Evolutionary conservation across 495 filamentous ascomycete genomes (phyloP).

Genomic region (Trichoderma parareesei): DNA sequence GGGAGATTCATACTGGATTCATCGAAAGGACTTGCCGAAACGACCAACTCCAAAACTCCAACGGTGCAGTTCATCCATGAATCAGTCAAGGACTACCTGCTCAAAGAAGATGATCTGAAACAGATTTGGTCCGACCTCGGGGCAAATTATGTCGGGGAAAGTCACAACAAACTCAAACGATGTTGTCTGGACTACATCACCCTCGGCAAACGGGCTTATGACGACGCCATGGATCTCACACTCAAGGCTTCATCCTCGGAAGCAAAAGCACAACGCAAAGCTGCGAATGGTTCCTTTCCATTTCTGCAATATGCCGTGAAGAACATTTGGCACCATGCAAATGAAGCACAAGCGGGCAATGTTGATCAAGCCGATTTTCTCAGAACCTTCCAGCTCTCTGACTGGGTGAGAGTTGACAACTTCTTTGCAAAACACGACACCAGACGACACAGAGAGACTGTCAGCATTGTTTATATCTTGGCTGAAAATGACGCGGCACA

Average conservation of each 20-base stretch:
- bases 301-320: background rate
- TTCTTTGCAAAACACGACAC: background rate
- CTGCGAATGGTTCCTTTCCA: background rate
- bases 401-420: background rate
- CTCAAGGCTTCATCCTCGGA: background rate
- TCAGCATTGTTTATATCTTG: background rate
- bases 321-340: background rate
- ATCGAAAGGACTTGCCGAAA: constrained; percentile 24
- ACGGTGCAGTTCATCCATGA: constrained; percentile 44
- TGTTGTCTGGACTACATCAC: background rate
- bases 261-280: background rate
- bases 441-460: background rate
- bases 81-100: constrained; percentile 37
- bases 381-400: background rate
- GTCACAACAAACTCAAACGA: background rate
- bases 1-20: constrained; percentile 25
- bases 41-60: constrained; percentile 16
- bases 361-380: background rate
- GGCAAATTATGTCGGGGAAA: background rate
- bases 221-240: background rate
- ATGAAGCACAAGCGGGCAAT: background rate
- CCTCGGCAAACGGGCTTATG: background rate
- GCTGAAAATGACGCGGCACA: background rate
- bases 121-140: constrained; percentile 12
- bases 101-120: constrained; percentile 30